Base-by-base conservation (phyloP, 2,329 filamentous ascomycete genomes). In the Stenocarpella maydis region DNA sequence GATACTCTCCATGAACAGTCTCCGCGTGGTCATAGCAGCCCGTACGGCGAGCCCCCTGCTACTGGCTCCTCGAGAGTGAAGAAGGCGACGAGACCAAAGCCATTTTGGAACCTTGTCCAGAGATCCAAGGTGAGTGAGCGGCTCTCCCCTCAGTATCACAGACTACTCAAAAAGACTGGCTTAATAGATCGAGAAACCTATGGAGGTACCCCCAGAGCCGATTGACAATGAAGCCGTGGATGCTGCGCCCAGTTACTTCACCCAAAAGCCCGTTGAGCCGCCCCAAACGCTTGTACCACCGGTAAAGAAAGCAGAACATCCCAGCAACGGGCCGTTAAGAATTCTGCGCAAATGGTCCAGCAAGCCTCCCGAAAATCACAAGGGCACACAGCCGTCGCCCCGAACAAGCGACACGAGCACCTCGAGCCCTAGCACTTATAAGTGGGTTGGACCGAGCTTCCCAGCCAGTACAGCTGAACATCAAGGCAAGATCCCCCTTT, bases 311-410 rank as follows among this genome's bases (percentile, higher is more conserved):
- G 54, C n/a, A 21, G 50, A 37, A n/a, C 19, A 54, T 7, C 52
- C 19, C 8, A 6, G 26, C n/a, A 39, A 31, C 21, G 4, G 10
- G 14, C 15, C 41, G 12, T 41, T 41, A 7, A 69, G 17, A n/a
- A 45, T 55, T 15, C 50, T 71, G 37, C 55, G 50, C 1, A 69
- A 37, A 47, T 71, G 67, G 67, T 47, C 69, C 43, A 58, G 53
- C 34, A 71, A 65, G 39, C 37, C 31, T 1, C 26, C 67, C 12
- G 17, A 65, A 15, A 19, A 28, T 26, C 55, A 28, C 1, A 65
- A 69, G 31, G 50, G n/a, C 10, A 34, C 31, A 14, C 26, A n/a
- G 12, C 9, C 66, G 7, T n/a, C 63, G 19, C 21, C 24, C 17
- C 65, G 10, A 3, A 47, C 41, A n/a, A 54, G 50, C 34, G 37